These are phyloP conservation scores for Pythium volutum DNA, from an alignment of 352 stramenopile species.

Conservation along the genomic window DNA sequence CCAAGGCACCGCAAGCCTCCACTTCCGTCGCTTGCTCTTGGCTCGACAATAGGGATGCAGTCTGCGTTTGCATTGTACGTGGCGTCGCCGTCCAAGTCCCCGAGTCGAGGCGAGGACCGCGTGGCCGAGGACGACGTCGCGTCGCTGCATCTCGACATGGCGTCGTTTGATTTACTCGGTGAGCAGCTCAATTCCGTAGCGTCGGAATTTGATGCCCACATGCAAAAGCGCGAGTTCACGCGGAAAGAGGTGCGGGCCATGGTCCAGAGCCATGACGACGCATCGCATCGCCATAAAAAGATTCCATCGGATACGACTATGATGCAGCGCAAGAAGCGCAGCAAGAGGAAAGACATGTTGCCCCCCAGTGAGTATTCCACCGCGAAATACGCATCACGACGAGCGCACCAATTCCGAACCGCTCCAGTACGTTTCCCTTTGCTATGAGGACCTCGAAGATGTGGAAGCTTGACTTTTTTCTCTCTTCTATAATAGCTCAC, in stretches of 20 bases:
- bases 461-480: not conserved
- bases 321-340: constrained; percentile 17
- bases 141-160: constrained; percentile 8
- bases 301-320: not conserved
- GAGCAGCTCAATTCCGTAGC: constrained; percentile 39
- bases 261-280: constrained; percentile 33
- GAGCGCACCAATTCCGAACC: constrained; percentile 27
- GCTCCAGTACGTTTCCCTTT: constrained; percentile 29
- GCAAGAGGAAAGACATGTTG: constrained; percentile 45
- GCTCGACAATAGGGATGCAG: constrained; percentile 16
- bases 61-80: constrained; percentile 19
- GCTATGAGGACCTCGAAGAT: not conserved
- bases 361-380: constrained; percentile 36
- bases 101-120: constrained; percentile 1
- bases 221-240: constrained; percentile 47
- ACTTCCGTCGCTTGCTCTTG: constrained; percentile 28
- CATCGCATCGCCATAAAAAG: constrained; percentile 6
- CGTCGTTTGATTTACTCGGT: constrained; percentile 21
- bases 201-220: constrained; percentile 40
- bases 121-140: not conserved
- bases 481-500: constrained; percentile 32
- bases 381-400: constrained; percentile 25
- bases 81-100: constrained; percentile 20
- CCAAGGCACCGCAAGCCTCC: constrained; percentile 33
- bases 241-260: constrained; percentile 46